Evolutionary conservation across 345 rosid genomes (phyloP).

Genomic region (Ceriops zippeliana): DNA sequence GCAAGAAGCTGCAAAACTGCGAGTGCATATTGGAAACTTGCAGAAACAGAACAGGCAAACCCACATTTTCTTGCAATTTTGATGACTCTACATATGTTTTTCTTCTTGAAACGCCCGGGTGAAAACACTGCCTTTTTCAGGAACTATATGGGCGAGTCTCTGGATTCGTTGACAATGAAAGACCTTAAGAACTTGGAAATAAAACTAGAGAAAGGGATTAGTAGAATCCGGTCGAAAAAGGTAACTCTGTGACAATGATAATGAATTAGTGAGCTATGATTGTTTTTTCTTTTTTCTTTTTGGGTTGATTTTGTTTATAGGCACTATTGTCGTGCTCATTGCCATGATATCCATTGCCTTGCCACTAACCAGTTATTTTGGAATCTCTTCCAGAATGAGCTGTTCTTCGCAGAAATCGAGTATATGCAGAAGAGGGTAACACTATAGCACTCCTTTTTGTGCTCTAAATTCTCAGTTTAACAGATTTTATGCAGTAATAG

Average conservation of each 20-base stretch:
- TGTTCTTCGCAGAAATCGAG: conserved; percentile 80
- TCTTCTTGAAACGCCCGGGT: not conserved
- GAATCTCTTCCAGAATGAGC: conserved; percentile 61
- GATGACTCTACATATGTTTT: not conserved
- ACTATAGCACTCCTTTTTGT: not conserved
- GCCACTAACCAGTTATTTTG: conserved; percentile 9
- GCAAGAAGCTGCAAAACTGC: conserved; percentile 80
- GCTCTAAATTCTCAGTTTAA: not conserved
- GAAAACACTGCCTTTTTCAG: conserved; percentile 30
- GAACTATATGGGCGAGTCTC: conserved; percentile 78
- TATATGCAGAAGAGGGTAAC: conserved; percentile 77
- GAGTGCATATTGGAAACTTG: conserved; percentile 59
- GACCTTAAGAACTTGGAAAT: conserved; percentile 69
- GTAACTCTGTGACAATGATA: conserved; percentile 22
- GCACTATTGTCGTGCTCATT: not conserved
- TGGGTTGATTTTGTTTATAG: not conserved
- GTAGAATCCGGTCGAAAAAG: conserved; percentile 87
- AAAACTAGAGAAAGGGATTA: conserved; percentile 72
- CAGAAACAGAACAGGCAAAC: conserved; percentile 71
- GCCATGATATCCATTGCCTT: not conserved
- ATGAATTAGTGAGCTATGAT: not conserved
- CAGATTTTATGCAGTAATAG: too few species aligned
- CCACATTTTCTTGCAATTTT: not conserved
- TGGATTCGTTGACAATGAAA: conserved; percentile 45
- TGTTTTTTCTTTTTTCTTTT: not conserved